Base-by-base conservation (phyloP, 2,329 filamentous ascomycete genomes). In the Calonectria hongkongensis region DNA sequence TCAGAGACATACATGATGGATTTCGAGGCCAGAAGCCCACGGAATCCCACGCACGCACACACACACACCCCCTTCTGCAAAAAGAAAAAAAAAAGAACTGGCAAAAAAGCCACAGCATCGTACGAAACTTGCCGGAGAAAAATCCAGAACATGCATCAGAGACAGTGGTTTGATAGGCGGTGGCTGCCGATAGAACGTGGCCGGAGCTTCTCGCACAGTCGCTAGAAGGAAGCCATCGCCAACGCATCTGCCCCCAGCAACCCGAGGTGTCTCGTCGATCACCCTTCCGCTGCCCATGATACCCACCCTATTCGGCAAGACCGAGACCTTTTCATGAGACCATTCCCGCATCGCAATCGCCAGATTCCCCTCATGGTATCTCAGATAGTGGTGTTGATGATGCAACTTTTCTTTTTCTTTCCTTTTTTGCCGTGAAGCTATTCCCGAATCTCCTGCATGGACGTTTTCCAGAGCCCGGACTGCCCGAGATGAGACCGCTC, bases 251-350 rank as follows among this genome's bases (percentile, higher is more conserved):
- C 33, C 33, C 33, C 33, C 33, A 36, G 33, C 33, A 36, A 36
- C 33, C 10, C 33, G 33, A 4, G 6, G 48, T 62, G 58, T 36
- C 58, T 43, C 25, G 58, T 30, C 58, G 39, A 62, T 62, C 58
- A 15, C 15, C 15, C 58, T 62, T 45, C 58, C 58, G 21, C 39
- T 45, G 21, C 45, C n/a, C 21, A 62, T 27, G 39, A 28, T 33
- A 9, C 10, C 33, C 33, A 9, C 58, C 36, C 39, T 12, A 30
- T 67, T 45, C 58, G 58, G 58, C 16, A 39, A 62, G 25, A 4
- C 58, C 58, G 58, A 62, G 58, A 62, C 58, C 25, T 43, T 62
- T 45, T 45, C 36, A 62, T 62, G 58, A 62, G 39, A 62, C 54
- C 58, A 45, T 62, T 45, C 58, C 54, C 33, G 54, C 54, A 58